Evolutionary conservation across 441 rosid genomes (phyloP), one percentile per base, ranked within the genome.

Genomic region (Brassica hybrid): DNA sequence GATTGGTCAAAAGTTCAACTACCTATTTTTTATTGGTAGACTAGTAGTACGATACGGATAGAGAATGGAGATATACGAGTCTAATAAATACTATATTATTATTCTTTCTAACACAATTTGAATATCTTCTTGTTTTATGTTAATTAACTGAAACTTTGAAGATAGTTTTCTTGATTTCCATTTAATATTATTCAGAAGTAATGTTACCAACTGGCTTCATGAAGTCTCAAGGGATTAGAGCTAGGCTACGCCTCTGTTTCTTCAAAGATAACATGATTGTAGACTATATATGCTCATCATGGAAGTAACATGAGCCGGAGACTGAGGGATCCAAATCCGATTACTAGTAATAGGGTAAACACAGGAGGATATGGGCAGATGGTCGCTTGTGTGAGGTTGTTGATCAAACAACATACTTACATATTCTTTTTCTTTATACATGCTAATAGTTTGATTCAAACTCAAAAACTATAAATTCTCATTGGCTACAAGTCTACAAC

Each of bases 1-100:
- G 59, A 72, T 77, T 77, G 81, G 67, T 72, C 68, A 27, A 0
- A 18, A 12, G 43, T 62, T 14, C 62, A 2, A 1, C 38, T 54
- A 52, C 79, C 54, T 6, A 18, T 18, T 21, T 68, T 61, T 45
- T 9, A 21, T 61, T 61, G 74, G 74, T 59, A n/a, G n/a, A n/a
- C n/a, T n/a, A n/a, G n/a, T 34, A 16, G 50, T 64, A 30, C 13
- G 32, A 45, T 72, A 64, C 21, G 70, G 70, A 50, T 5, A 30
- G 8, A 25, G 43, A 67, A 52, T 25, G 41, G 17, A 14, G 19
- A 7, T 48, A 27, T 50, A 68, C 72, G 25, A 68, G 60, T 21
- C 58, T 34, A 34, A 34, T 34, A 34, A 34, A 38, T 38, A 38
- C 43, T 38, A 38, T 38, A 38, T 8, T 38, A 38, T 9, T 38